Conservation (phyloP, 352 stramenopile species). For the Pythium oligandrum region DNA sequence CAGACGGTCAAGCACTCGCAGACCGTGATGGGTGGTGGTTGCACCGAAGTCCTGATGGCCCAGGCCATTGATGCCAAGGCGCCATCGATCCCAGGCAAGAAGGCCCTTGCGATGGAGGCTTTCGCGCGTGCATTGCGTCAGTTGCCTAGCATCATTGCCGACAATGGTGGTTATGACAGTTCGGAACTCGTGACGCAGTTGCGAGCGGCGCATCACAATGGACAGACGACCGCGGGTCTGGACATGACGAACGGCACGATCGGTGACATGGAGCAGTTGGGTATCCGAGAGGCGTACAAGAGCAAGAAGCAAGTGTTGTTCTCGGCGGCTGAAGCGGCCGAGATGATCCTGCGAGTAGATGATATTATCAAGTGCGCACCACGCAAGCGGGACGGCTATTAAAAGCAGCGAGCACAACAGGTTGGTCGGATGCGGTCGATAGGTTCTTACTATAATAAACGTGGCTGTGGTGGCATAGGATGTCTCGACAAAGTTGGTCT, state of each 20-base stretch:
- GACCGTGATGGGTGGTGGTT: conserved; percentile 96
- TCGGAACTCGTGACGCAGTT: conserved; percentile 97
- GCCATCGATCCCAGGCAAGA: conserved; percentile 94
- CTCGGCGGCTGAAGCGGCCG: conserved; percentile 96
- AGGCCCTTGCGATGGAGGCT: conserved; percentile 97
- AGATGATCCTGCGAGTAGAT: conserved; percentile 99
- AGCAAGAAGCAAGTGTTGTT: conserved; percentile 97
- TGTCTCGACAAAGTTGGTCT: no score
- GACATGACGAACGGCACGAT: conserved; percentile 96
- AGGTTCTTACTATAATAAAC: no score
- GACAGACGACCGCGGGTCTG: conserved; percentile 91
- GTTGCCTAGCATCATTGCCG: conserved; percentile 97
- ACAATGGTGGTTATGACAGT: conserved; percentile 99
- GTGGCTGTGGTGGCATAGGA: no score
- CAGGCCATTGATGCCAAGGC: conserved; percentile 89
- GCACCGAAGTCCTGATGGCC: conserved; percentile 96
- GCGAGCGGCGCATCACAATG: conserved; percentile 90
- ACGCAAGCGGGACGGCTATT: conserved; percentile 44
- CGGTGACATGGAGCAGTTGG: conserved; percentile 96
- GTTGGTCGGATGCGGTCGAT: no score
- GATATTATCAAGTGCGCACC: conserved; percentile 97
- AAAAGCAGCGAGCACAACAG: no score
- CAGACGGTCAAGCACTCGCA: conserved; percentile 97
- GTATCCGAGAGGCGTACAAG: conserved; percentile 95
- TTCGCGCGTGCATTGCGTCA: conserved; percentile 96